Evolutionary conservation across 2,329 filamentous ascomycete genomes (phyloP).

Genomic region (Xylaria sp.): DNA sequence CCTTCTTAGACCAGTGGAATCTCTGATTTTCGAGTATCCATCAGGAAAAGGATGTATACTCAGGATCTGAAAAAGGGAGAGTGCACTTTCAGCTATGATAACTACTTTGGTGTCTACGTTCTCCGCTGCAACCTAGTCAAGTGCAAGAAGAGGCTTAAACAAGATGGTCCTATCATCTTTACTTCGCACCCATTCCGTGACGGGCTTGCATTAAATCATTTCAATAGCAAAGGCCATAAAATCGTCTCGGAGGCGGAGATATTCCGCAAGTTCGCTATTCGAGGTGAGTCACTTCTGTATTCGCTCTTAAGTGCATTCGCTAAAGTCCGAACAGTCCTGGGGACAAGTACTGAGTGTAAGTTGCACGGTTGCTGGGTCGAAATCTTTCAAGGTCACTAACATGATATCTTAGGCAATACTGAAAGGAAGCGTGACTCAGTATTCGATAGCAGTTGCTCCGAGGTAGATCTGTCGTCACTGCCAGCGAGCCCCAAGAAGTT

Average conservation of each 20-base stretch:
- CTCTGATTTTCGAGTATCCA: background rate
- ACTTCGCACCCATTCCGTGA: conserved; percentile 29
- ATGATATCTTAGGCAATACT: conserved; percentile 9
- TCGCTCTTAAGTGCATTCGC: background rate
- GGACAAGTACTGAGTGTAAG: conserved; percentile 20
- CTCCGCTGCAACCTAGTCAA: conserved; percentile 27
- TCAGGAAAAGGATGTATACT: conserved; percentile 10
- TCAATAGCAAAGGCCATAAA: conserved; percentile 14
- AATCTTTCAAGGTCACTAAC: background rate
- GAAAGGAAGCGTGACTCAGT: background rate
- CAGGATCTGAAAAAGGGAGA: conserved; percentile 8
- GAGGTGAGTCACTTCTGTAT: conserved; percentile 2
- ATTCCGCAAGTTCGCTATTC: conserved; percentile 27
- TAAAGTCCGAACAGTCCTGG: conserved; percentile 13
- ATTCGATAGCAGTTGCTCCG: background rate
- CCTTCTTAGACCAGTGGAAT: background rate
- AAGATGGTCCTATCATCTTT: conserved; percentile 20
- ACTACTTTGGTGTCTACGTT: conserved; percentile 18
- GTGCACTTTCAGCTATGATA: conserved; percentile 24
- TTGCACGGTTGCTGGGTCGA: background rate
- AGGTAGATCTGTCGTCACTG: background rate
- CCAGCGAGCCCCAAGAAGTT: background rate
- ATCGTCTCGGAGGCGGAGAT: conserved; percentile 20
- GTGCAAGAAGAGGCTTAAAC: conserved; percentile 22
- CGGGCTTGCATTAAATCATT: conserved; percentile 21